Conservation (phyloP, 345 rosid genomes). For the Capsella bursapastoris region DNA sequence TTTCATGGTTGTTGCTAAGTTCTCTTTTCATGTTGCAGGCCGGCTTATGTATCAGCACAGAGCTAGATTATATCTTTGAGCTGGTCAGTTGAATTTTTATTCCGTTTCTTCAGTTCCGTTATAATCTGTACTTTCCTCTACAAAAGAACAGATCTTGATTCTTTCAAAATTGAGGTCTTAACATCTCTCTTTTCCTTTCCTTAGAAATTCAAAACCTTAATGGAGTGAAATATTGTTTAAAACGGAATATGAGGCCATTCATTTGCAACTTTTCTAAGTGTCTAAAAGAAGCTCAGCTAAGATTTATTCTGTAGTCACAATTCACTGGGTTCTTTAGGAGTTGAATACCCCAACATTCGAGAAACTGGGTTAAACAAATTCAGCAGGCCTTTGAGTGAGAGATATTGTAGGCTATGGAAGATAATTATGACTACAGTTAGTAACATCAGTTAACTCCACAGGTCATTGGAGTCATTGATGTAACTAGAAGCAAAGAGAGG, state of each 20-base stretch:
- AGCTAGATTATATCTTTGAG: constrained; percentile 87
- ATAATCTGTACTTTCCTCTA: constrained; percentile 12
- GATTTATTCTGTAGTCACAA: neutral
- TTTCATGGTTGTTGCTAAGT: constrained; percentile 27
- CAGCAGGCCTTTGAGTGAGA: constrained; percentile 22
- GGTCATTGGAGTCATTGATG: constrained; percentile 93
- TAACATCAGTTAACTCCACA: constrained; percentile 39
- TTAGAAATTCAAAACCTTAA: constrained; percentile 6
- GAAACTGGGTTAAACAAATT: constrained; percentile 17
- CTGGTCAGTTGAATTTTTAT: constrained; percentile 59
- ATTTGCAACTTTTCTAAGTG: constrained; percentile 12
- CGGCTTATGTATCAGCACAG: constrained; percentile 67
- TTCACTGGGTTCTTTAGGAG: neutral
- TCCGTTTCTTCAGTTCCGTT: neutral
- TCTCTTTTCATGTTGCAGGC: constrained; percentile 59
- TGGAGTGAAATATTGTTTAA: neutral
- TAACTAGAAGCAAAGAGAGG: constrained; percentile 78
- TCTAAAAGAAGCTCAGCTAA: constrained; percentile 5
- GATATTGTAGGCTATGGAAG: constrained; percentile 17
- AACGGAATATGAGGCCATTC: neutral
- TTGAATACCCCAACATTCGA: constrained; percentile 13
- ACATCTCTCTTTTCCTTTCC: constrained; percentile 16
- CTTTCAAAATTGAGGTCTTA: constrained; percentile 24
- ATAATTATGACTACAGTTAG: constrained; percentile 13
- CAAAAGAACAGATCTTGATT: constrained; percentile 15